Conservation (phyloP, 441 rosid genomes). For the Corymbia citriodora region DNA sequence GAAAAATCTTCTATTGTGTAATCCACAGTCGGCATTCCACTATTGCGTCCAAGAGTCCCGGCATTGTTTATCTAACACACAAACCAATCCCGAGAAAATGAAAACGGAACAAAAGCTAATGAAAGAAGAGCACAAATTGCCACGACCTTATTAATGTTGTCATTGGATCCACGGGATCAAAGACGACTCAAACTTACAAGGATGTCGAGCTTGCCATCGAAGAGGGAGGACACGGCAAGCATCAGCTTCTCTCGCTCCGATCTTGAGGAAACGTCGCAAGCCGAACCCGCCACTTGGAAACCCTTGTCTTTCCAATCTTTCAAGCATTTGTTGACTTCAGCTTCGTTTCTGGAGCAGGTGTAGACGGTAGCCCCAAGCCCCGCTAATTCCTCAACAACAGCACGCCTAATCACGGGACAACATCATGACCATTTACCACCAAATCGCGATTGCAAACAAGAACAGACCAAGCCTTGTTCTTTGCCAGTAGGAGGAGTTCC, state of each 20-base stretch:
- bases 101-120: neutral
- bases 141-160: neutral
- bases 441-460: neutral
- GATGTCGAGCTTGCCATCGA: slow-evolving; percentile 31
- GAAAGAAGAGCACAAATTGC: neutral
- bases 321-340: slow-evolving; percentile 24
- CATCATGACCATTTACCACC: neutral
- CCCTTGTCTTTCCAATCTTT: slow-evolving; percentile 26
- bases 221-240: slow-evolving; percentile 19
- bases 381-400: slow-evolving; percentile 21
- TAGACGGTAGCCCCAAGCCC: slow-evolving; percentile 18
- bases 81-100: neutral
- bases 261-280: slow-evolving; percentile 26
- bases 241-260: slow-evolving; percentile 23
- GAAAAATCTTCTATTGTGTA: neutral
- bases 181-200: slow-evolving; percentile 12
- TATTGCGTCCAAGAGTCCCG: neutral
- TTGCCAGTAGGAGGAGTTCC: neutral
- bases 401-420: slow-evolving; percentile 10
- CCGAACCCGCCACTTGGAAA: slow-evolving; percentile 20
- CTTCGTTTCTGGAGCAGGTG: slow-evolving; percentile 30
- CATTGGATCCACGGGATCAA: neutral
- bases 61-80: slow-evolving; percentile 17
- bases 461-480: neutral
- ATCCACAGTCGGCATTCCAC: neutral